Percentiles rank a stretch among this genome's conserved stretches.
These are phyloP conservation scores for Gracilariopsis chorda DNA, from an alignment of 23 red algal genomes.

Conservation along the genomic window DNA sequence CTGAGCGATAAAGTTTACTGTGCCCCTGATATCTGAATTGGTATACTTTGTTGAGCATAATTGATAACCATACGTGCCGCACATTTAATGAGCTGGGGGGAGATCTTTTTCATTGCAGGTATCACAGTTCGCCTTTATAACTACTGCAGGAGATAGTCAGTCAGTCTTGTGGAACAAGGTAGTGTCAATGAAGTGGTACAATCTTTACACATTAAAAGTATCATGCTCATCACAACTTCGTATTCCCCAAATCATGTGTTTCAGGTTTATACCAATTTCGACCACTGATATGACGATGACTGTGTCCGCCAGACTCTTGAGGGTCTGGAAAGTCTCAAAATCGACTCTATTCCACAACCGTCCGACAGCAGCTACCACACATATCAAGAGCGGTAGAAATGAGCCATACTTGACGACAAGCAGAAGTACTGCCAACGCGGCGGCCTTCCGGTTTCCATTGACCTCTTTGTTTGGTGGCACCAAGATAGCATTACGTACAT, in stretches of 20 bases:
- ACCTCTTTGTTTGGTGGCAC: not conserved
- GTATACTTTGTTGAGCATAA: too few relatives aligned
- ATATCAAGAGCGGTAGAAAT: not conserved
- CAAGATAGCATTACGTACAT: not conserved
- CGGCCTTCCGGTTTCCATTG: not conserved
- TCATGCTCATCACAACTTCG: too few relatives aligned
- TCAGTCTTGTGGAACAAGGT: too few relatives aligned
- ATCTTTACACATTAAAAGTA: too few relatives aligned
- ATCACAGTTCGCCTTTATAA: too few relatives aligned
- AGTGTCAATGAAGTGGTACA: too few relatives aligned
- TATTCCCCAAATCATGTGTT: not conserved
- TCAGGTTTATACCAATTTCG: not conserved
- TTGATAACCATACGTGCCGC: too few relatives aligned
- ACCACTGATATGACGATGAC: slow-evolving; percentile 10
- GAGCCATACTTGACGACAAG: not conserved
- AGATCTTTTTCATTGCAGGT: too few relatives aligned
- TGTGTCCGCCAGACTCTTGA: not conserved
- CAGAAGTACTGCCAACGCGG: not conserved
- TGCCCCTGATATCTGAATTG: too few relatives aligned
- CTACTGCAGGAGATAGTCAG: too few relatives aligned
- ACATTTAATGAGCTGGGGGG: too few relatives aligned
- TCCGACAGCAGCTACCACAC: not conserved
- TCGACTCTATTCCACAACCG: not conserved
- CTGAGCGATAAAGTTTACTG: too few relatives aligned
- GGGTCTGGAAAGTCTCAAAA: not conserved